These are phyloP conservation scores for Globisporangium cystogenes DNA, from an alignment of 352 stramenopile species.

Conservation along the genomic window DNA sequence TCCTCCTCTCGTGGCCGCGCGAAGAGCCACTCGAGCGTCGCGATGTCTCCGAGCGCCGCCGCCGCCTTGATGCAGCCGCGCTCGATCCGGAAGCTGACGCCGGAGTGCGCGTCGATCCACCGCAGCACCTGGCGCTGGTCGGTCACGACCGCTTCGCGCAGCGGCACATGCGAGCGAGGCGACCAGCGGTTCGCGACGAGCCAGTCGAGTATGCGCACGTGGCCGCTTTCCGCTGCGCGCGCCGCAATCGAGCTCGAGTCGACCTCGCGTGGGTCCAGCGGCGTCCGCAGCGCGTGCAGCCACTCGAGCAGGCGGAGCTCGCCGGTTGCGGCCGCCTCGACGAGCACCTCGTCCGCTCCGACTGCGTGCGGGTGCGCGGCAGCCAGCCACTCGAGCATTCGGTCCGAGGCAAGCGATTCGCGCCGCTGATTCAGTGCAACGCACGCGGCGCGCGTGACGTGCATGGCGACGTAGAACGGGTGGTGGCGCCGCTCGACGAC, in stretches of 20 bases:
- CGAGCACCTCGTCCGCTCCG: background rate
- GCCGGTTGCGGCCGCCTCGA: background rate
- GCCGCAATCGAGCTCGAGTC: background rate
- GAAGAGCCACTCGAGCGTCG: slow-evolving; percentile 1
- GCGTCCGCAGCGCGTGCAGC: background rate
- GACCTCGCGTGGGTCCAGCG: background rate
- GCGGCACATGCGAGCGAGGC: background rate
- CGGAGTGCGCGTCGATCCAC: background rate
- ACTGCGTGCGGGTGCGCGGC: background rate
- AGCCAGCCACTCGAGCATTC: background rate
- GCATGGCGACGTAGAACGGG: background rate
- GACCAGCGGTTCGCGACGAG: background rate
- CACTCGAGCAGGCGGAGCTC: background rate
- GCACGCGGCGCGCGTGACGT: background rate
- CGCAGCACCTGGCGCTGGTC: background rate
- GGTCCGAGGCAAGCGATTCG: background rate
- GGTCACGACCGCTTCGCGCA: background rate
- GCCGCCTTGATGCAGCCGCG: background rate
- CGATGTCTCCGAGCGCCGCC: background rate
- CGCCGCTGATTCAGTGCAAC: background rate
- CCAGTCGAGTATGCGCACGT: background rate
- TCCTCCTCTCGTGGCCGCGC: background rate
- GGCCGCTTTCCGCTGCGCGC: background rate
- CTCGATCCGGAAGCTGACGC: background rate
- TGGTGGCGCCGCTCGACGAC: background rate